These are phyloP conservation scores for Pestalotiopsis sp. DNA, from an alignment of 2,329 filamentous ascomycete genomes.

Conservation along the genomic window DNA sequence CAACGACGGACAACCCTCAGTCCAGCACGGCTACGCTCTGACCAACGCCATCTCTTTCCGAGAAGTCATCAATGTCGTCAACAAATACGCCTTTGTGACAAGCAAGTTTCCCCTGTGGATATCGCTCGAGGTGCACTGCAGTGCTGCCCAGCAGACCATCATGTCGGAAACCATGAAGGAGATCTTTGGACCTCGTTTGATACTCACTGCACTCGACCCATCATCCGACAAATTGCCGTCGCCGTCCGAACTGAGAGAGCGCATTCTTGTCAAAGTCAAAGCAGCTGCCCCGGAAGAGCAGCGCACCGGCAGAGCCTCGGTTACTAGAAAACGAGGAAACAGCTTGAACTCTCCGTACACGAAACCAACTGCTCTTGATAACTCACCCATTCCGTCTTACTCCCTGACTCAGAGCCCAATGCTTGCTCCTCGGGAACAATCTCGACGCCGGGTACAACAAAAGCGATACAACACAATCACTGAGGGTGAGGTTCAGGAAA, in stretches of 20 bases:
- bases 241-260: slow-evolving; percentile 81
- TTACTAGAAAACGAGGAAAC: slow-evolving; percentile 54
- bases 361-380: slow-evolving; percentile 65
- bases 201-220: slow-evolving; percentile 74
- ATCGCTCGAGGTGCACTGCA: slow-evolving; percentile 95
- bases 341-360: slow-evolving; percentile 81
- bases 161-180: slow-evolving; percentile 92
- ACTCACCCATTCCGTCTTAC: slow-evolving; percentile 51
- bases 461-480: slow-evolving; percentile 62
- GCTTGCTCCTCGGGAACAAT: slow-evolving; percentile 53
- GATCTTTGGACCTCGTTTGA: slow-evolving; percentile 78
- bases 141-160: slow-evolving; percentile 74
- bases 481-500: slow-evolving; percentile 58
- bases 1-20: slow-evolving; percentile 80
- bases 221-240: slow-evolving; percentile 74
- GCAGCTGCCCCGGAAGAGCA: slow-evolving; percentile 56
- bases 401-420: slow-evolving; percentile 59
- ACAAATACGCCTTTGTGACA: slow-evolving; percentile 89
- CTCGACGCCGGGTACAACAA: slow-evolving; percentile 48
- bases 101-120: slow-evolving; percentile 91
- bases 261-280: slow-evolving; percentile 94
- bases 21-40: slow-evolving; percentile 88
- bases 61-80: slow-evolving; percentile 90
- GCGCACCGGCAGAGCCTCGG: slow-evolving; percentile 40
- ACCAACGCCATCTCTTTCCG: slow-evolving; percentile 88